Percentiles rank a stretch among this genome's conserved stretches.
These are phyloP conservation scores for Byssoonygena ceratinophila DNA, from an alignment of 2,329 filamentous ascomycete species.

Conservation along the genomic window DNA sequence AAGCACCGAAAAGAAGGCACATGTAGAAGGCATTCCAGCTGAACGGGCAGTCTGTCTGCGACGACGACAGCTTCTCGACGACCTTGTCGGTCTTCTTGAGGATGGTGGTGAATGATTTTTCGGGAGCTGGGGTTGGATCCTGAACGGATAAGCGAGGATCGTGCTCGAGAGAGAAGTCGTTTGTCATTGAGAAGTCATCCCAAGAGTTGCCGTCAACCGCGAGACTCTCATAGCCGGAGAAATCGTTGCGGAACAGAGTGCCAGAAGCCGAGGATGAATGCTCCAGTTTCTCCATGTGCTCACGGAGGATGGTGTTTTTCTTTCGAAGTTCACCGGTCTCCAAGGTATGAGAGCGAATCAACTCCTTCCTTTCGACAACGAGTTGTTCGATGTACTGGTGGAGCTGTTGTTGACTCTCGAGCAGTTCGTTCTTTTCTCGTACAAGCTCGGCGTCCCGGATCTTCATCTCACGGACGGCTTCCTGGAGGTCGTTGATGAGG, in stretches of 20 bases:
- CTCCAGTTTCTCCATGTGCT: slow-evolving; percentile 43
- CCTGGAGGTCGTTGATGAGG: slow-evolving; percentile 66
- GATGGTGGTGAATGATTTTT: slow-evolving; percentile 34
- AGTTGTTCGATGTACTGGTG: slow-evolving; percentile 65
- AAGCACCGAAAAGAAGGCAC: slow-evolving; percentile 92
- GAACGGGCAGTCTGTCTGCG: slow-evolving; percentile 56
- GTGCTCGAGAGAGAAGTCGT: slow-evolving; percentile 43
- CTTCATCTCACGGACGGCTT: slow-evolving; percentile 60
- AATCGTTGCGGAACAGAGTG: slow-evolving; percentile 53
- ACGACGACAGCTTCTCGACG: slow-evolving; percentile 30
- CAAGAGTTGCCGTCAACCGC: slow-evolving; percentile 65
- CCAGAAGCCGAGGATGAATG: slow-evolving; percentile 37
- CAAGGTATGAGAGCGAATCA: slow-evolving; percentile 76
- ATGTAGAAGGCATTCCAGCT: slow-evolving; percentile 66
- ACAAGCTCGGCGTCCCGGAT: slow-evolving; percentile 45
- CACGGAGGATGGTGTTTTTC: slow-evolving; percentile 75
- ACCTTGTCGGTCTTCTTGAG: slow-evolving; percentile 34
- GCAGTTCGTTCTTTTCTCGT: slow-evolving; percentile 52
- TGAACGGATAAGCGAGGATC: slow-evolving; percentile 28
- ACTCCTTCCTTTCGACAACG: slow-evolving; percentile 79
- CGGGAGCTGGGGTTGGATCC: slow-evolving; percentile 18
- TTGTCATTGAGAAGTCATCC: slow-evolving; percentile 71
- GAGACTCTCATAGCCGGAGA: slow-evolving; percentile 72
- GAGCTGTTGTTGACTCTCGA: slow-evolving; percentile 62
- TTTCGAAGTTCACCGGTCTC: slow-evolving; percentile 87